Evolutionary conservation across 805 yeast genomes (phyloP), one percentile per base, ranked within the genome.

Genomic region (Hanseniaspora lachancei): DNA sequence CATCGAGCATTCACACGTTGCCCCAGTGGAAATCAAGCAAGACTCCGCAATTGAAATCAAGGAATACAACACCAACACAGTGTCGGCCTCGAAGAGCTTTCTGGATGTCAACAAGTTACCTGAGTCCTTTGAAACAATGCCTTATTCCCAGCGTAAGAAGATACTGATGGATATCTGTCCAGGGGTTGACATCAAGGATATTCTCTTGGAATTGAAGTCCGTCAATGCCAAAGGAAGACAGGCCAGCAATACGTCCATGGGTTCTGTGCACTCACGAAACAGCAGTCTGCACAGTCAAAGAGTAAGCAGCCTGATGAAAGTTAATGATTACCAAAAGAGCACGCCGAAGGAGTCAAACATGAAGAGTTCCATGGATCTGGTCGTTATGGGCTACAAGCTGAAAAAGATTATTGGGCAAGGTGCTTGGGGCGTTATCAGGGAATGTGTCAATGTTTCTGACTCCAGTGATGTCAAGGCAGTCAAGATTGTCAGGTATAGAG

Each of bases 381-480:
- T 75, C 24, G 78, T 88, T 1, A 60, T 83, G 70, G 81, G 78
- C 16, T 79, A 80, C 60, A 74, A 69, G 35, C 65, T 89, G 34
- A 95, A 95, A 1, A 80, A 80, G 61, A 76, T 83, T 12, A 82
- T 88, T 59, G 96, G 96, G 1, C 79, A 78, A 64, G 96, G 97
- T 15, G 95, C 95, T 0, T 89, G 93, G 84, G 95, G 96, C 12
- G 76, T 82, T 32, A 83, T 89, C 12, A 72, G 95, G 57, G 91
- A 85, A 64, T 85, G 91, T 59, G 66, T 44, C 23, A 42, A 55
- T n/a, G 32, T 21, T 5, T 13, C 18, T 2, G 58, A 52, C n/a
- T 64, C 64, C 24, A 61, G 58, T 7, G 68, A 68, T 44, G 66
- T 66, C 16, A 61, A 70, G 59, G 95, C 93, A 0, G 78, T 84